A percentile compares a stretch with the other conserved stretches of the same genome.
These are phyloP conservation scores for Lactarius trivialis DNA, from an alignment of 768 basidiomycete species.

Conservation along the genomic window DNA sequence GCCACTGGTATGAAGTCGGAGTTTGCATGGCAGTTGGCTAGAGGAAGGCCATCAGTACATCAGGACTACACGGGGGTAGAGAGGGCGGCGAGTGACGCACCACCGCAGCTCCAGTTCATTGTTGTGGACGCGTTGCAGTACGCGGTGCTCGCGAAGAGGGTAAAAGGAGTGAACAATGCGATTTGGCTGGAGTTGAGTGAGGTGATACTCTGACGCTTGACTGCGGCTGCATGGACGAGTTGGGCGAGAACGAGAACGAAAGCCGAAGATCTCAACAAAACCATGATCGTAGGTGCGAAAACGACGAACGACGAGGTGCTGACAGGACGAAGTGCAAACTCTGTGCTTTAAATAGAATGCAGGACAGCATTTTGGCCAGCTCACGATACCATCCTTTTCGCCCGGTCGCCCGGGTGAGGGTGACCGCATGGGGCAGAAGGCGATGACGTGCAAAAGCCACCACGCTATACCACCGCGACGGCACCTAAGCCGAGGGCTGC, in stretches of 20 bases:
- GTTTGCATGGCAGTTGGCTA: slow-evolving; percentile 44
- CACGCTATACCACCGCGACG: not conserved
- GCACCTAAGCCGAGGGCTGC: not conserved
- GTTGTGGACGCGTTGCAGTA: slow-evolving; percentile 30
- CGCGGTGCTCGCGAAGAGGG: slow-evolving; percentile 30
- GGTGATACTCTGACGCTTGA: slow-evolving; percentile 23
- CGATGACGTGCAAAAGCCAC: not conserved
- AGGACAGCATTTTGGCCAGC: not conserved
- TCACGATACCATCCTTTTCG: not conserved
- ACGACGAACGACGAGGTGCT: no score
- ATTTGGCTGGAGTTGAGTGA: slow-evolving; percentile 26
- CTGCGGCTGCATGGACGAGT: not conserved
- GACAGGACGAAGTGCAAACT: not conserved
- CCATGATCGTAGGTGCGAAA: not conserved
- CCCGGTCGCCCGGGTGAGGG: not conserved
- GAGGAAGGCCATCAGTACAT: not conserved
- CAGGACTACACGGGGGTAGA: not conserved
- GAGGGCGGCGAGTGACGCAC: slow-evolving; percentile 16
- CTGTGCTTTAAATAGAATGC: not conserved
- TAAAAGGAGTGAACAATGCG: slow-evolving; percentile 28
- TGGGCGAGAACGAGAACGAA: not conserved
- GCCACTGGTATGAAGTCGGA: slow-evolving; percentile 42
- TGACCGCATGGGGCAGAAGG: not conserved
- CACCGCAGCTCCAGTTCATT: slow-evolving; percentile 29
- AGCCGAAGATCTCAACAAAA: not conserved